A percentile compares a stretch with the other conserved stretches of the same genome.
Evolutionary conservation across 2,329 filamentous ascomycete genomes (phyloP).

Genomic region (Fusarium tricinctum): DNA sequence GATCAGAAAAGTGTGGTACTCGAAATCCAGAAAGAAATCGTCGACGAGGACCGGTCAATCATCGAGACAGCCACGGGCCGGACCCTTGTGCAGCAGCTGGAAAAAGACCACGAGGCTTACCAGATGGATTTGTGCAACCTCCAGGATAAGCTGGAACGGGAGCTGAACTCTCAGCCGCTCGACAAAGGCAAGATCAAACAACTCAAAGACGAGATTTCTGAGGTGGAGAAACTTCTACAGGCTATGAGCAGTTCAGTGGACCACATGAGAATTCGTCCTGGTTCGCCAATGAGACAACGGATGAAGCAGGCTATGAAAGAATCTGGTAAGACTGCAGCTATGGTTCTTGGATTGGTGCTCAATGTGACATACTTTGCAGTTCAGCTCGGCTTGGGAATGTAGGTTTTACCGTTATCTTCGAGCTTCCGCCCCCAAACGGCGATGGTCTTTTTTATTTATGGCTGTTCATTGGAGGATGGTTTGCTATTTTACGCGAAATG

Average conservation of each 20-base stretch:
- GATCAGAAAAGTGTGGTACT: background rate
- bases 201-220: background rate
- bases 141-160: background rate
- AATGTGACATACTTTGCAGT: too few relatives aligned
- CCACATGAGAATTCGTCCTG: too few relatives aligned
- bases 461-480: too few relatives aligned
- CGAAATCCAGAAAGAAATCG: slow-evolving; percentile 2
- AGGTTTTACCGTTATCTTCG: too few relatives aligned
- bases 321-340: too few relatives aligned
- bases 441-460: too few relatives aligned
- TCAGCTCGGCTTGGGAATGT: too few relatives aligned
- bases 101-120: background rate
- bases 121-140: background rate
- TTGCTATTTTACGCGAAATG: too few relatives aligned
- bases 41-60: background rate
- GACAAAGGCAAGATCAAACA: background rate
- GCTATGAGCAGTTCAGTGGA: background rate
- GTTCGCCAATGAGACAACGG: too few relatives aligned
- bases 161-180: background rate
- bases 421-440: too few relatives aligned
- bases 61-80: background rate
- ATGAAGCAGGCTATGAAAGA: too few relatives aligned
- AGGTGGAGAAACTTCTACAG: background rate
- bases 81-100: background rate
- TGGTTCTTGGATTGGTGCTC: too few relatives aligned